Evolutionary conservation across 2,329 filamentous ascomycete genomes (phyloP).

Genomic region (Claviceps sp.): DNA sequence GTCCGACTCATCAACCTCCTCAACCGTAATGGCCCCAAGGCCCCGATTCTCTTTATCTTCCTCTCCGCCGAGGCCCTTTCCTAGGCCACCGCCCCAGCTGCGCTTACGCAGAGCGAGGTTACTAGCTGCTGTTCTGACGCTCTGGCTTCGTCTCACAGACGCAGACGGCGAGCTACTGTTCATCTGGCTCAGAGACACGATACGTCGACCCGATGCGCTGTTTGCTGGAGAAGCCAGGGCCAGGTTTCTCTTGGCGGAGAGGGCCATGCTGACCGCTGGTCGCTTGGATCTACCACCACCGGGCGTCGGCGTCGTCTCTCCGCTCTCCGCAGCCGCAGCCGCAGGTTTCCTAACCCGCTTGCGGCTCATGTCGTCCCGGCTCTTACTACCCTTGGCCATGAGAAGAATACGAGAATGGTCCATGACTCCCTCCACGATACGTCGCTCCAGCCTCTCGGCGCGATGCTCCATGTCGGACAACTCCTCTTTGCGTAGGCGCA

Average conservation of each 20-base stretch:
- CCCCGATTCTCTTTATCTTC: slow-evolving; percentile 51
- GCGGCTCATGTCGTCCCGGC: slow-evolving; percentile 43
- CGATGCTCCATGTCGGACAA: slow-evolving; percentile 80
- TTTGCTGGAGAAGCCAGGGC: slow-evolving; percentile 26
- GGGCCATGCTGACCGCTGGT: slow-evolving; percentile 38
- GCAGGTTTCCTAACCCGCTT: slow-evolving; percentile 37
- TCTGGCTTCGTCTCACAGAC: slow-evolving; percentile 64
- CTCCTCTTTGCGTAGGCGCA: slow-evolving; percentile 80
- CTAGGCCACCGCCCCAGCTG: slow-evolving; percentile 49
- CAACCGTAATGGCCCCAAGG: slow-evolving; percentile 49
- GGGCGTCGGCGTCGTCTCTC: background rate
- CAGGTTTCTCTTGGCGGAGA: slow-evolving; percentile 37
- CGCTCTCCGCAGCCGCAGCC: slow-evolving; percentile 9
- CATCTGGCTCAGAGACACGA: slow-evolving; percentile 84
- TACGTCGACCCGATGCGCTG: slow-evolving; percentile 55
- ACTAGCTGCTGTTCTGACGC: slow-evolving; percentile 48
- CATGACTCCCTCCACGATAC: slow-evolving; percentile 90
- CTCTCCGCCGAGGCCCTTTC: slow-evolving; percentile 34
- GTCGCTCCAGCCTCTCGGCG: slow-evolving; percentile 77
- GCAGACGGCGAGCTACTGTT: slow-evolving; percentile 55
- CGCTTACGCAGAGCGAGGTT: slow-evolving; percentile 48
- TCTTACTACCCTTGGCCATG: slow-evolving; percentile 50
- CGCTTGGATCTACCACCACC: slow-evolving; percentile 10
- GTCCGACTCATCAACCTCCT: slow-evolving; percentile 33
- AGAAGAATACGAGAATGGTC: slow-evolving; percentile 89